A percentile compares a stretch with the other conserved stretches of the same genome.
These are phyloP conservation scores for Penicillium aurantiogriseum DNA, from an alignment of 2,329 filamentous ascomycete genomes.

Conservation along the genomic window DNA sequence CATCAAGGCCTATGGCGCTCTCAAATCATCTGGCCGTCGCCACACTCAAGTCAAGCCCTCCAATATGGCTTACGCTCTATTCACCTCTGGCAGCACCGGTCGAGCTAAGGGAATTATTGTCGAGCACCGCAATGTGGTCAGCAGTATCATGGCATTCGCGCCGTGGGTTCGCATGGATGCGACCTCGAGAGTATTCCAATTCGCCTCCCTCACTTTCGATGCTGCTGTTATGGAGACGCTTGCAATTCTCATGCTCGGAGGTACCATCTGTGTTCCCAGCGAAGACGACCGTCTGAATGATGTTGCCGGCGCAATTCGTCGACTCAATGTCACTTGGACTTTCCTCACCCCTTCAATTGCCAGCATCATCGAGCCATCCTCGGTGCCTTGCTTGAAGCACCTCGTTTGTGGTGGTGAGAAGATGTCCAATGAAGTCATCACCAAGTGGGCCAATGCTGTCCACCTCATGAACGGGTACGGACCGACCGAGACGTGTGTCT, in stretches of 20 bases:
- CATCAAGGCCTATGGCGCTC: conserved; percentile 28
- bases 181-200: conserved; percentile 40
- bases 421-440: conserved; percentile 69
- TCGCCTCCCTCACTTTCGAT: conserved; percentile 49
- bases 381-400: conserved; percentile 42
- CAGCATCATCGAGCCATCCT: conserved; percentile 41
- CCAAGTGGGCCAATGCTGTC: conserved; percentile 59
- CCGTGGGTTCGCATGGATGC: conserved; percentile 27
- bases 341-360: conserved; percentile 48
- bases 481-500: conserved; percentile 38
- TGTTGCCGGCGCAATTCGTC: conserved; percentile 46
- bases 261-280: conserved; percentile 50
- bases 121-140: conserved; percentile 34
- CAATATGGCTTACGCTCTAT: conserved; percentile 37
- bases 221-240: conserved; percentile 43
- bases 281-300: conserved; percentile 49
- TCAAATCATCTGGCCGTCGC: conserved; percentile 10
- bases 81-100: conserved; percentile 41
- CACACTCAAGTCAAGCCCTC: conserved; percentile 17
- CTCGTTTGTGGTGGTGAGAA: conserved; percentile 53
- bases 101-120: conserved; percentile 40
- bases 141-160: conserved; percentile 33
- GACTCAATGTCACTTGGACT: conserved; percentile 51
- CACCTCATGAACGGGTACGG: conserved; percentile 43
- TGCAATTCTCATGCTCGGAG: conserved; percentile 43